A percentile compares a stretch with the other conserved stretches of the same genome.
Conservation (phyloP, 805 yeast genomes). For the Myxozyma geophila region DNA sequence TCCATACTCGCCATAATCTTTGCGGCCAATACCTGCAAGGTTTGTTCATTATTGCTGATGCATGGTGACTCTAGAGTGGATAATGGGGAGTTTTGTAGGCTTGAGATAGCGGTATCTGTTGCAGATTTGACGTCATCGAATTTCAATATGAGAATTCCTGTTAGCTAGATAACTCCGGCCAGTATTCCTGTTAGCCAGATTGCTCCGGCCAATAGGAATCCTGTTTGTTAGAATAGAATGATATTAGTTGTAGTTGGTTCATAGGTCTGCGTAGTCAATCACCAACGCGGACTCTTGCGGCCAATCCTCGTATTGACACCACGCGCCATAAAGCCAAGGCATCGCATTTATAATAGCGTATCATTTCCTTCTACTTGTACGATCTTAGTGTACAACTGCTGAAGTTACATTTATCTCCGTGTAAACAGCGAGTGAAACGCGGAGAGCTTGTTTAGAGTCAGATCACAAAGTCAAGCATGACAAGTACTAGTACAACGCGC, state of each 20-base stretch:
- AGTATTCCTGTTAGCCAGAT: background rate
- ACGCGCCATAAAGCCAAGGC: too few species aligned
- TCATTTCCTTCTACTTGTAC: too few species aligned
- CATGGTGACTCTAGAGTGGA: too few species aligned
- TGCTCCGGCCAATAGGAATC: background rate
- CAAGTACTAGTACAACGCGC: too few species aligned
- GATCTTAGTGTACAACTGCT: too few species aligned
- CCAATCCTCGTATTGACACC: too few species aligned
- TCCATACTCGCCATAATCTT: conserved; percentile 1
- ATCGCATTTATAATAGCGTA: too few species aligned
- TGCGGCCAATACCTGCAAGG: conserved; percentile 10
- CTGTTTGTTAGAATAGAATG: background rate
- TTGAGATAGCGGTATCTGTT: background rate
- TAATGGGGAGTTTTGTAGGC: background rate
- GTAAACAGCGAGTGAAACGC: too few species aligned
- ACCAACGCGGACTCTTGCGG: background rate
- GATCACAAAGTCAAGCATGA: too few species aligned
- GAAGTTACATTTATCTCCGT: too few species aligned
- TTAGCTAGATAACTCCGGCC: background rate
- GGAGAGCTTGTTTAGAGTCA: too few species aligned
- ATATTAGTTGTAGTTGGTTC: background rate
- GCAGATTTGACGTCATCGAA: background rate
- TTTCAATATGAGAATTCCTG: background rate
- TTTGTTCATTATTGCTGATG: background rate
- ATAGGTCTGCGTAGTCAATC: background rate